Evolutionary conservation across 78 protist species (phyloP).

Genomic region (Blattamonas nauphoetae): DNA sequence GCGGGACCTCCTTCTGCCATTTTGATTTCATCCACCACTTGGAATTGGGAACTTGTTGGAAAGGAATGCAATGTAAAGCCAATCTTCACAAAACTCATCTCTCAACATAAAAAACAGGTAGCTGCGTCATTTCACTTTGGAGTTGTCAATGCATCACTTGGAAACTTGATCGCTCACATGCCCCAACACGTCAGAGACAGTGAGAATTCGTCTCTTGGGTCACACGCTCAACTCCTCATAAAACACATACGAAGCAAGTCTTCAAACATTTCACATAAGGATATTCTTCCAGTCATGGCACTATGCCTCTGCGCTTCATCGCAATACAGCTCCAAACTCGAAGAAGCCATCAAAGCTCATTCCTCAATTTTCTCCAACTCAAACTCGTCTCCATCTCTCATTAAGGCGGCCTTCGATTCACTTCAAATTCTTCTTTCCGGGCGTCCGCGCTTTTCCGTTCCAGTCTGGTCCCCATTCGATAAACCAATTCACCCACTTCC

Average conservation of each 20-base stretch:
- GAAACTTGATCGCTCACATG: no score
- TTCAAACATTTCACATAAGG: not conserved
- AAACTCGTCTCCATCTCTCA: not conserved
- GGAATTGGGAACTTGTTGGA: no score
- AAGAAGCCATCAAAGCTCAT: not conserved
- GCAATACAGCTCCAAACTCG: not conserved
- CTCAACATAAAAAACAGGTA: no score
- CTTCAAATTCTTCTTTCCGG: not conserved
- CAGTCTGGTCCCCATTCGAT: not conserved
- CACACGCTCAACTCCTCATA: not conserved
- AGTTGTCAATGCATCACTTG: no score
- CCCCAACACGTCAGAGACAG: no score
- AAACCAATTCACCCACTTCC: not conserved
- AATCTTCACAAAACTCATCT: no score
- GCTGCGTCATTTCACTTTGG: no score
- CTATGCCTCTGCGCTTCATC: not conserved
- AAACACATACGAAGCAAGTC: not conserved
- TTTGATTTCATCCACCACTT: no score
- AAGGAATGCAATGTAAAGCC: no score
- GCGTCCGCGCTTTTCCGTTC: not conserved
- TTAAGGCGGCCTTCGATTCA: not conserved
- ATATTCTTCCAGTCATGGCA: not conserved
- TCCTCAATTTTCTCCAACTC: not conserved
- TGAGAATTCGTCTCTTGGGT: no score
- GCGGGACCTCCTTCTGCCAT: no score